Evolutionary conservation across 192 early-diverging fungal species (phyloP), one percentile per base, ranked within the genome.

Genomic region (Allomyces macrogynus): DNA sequence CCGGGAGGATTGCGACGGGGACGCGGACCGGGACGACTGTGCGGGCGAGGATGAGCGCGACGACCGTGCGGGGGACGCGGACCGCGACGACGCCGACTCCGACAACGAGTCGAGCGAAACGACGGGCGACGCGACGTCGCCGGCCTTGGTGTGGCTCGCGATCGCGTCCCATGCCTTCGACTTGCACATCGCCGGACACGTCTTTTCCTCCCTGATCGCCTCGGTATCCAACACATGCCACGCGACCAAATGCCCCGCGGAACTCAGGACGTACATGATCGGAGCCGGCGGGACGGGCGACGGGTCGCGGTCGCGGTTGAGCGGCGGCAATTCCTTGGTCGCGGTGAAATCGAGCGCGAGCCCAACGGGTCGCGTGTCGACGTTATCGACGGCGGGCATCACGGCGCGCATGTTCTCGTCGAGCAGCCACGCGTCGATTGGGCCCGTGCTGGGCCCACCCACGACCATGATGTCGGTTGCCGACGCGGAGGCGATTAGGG

Each of bases 301-400:
- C 10, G 72, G 75, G 43, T 71, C 70, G 14, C 80, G 81, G 62
- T 79, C 80, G 20, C 81, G 75, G 16, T 77, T 75, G 5, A 77
- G 60, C 0, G 84, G 77, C 16, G 77, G 74, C 23, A 90, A 62
- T 7, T 66, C 66, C 10, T 77, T 77, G n/a, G 71, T 75, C 26
- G 76, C 73, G 23, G 87, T 82, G 63, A 85, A 82, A 74, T 94
- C 91, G 54, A 91, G 25, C 12, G 81, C 89, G 61, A 86, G 65
- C 4, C 91, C 91, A 0, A 91, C 61, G 7, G 86, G 79, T 40
- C 71, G 74, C 7, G 84, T 84, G 64, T 91, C 88, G 1, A 73
- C 60, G n/a, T 81, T 78, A 10, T 72, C 63, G 40, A 67, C 61
- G 40, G 80, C 69, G 10, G 74, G 20, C 20, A 40, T 40, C 32